These are phyloP conservation scores for Bipolaris gigantea DNA, from an alignment of 2,329 filamentous ascomycete species.

Conservation along the genomic window DNA sequence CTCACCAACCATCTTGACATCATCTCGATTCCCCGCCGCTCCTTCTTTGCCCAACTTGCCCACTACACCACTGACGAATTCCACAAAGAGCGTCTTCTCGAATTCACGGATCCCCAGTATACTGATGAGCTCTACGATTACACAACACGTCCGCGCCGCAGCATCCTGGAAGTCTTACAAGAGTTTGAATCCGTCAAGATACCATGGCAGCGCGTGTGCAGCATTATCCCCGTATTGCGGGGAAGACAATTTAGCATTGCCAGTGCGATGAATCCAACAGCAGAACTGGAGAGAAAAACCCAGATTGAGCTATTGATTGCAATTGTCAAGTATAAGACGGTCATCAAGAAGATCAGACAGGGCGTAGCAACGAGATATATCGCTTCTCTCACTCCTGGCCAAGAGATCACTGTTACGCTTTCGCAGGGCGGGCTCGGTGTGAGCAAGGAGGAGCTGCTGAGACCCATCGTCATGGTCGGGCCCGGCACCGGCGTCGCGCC, in stretches of 20 bases:
- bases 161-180: constrained; percentile 87
- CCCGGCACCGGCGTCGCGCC: constrained; percentile 88
- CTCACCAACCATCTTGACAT: constrained; percentile 86
- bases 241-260: constrained; percentile 93
- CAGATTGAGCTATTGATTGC: constrained; percentile 76
- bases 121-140: constrained; percentile 96
- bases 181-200: constrained; percentile 86
- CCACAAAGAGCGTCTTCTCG: constrained; percentile 78
- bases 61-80: constrained; percentile 71
- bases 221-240: constrained; percentile 79
- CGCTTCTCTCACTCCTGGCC: constrained; percentile 61
- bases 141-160: constrained; percentile 83
- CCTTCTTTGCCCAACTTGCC: constrained; percentile 78
- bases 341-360: constrained; percentile 79
- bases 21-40: constrained; percentile 82
- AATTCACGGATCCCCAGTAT: constrained; percentile 78
- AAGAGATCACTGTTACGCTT: constrained; percentile 62
- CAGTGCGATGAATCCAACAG: constrained; percentile 59
- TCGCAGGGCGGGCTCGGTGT: constrained; percentile 55
- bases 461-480: constrained; percentile 74
- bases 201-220: constrained; percentile 71
- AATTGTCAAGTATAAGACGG: constrained; percentile 87
- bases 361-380: constrained; percentile 92
- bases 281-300: constrained; percentile 36
- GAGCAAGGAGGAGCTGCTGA: constrained; percentile 46